These are phyloP conservation scores for Glaciozyma antarctica DNA, from an alignment of 768 basidiomycete species.

Conservation along the genomic window DNA sequence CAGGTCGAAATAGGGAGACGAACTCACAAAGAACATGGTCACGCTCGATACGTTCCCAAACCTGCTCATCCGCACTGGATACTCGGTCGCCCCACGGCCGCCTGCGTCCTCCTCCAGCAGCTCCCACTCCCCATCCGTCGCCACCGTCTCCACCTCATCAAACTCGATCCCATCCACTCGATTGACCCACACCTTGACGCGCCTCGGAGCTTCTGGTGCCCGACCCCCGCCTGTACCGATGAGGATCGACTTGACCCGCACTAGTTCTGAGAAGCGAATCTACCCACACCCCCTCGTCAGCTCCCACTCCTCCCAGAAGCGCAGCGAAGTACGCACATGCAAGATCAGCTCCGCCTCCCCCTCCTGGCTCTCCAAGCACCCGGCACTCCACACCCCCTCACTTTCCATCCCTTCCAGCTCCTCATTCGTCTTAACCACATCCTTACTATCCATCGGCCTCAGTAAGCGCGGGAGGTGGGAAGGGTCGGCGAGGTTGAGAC, in stretches of 20 bases:
- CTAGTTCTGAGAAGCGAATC: conserved; percentile 22
- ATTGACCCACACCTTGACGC: conserved; percentile 32
- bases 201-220: conserved; percentile 13
- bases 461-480: conserved; percentile 17
- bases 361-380: conserved; percentile 27
- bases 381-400: conserved; percentile 15
- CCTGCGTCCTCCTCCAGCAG: conserved; percentile 28
- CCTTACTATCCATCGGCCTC: conserved; percentile 28
- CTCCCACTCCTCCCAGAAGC: no score
- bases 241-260: conserved; percentile 33
- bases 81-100: conserved; percentile 27
- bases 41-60: conserved; percentile 31
- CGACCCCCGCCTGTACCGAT: conserved; percentile 31
- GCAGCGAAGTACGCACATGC: conserved; percentile 11
- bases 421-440: conserved; percentile 30
- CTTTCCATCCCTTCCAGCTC: conserved; percentile 18
- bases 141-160: conserved; percentile 13
- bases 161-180: conserved; percentile 20
- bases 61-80: conserved; percentile 32
- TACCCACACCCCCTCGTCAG: not conserved
- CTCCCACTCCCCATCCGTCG: conserved; percentile 32
- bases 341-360: conserved; percentile 33
- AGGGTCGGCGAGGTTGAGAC: conserved; percentile 22
- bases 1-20: no score
- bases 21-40: conserved; percentile 30